Evolutionary conservation across 1,284 basidiomycete genomes (phyloP).

Genomic region (Melampsora americana): DNA sequence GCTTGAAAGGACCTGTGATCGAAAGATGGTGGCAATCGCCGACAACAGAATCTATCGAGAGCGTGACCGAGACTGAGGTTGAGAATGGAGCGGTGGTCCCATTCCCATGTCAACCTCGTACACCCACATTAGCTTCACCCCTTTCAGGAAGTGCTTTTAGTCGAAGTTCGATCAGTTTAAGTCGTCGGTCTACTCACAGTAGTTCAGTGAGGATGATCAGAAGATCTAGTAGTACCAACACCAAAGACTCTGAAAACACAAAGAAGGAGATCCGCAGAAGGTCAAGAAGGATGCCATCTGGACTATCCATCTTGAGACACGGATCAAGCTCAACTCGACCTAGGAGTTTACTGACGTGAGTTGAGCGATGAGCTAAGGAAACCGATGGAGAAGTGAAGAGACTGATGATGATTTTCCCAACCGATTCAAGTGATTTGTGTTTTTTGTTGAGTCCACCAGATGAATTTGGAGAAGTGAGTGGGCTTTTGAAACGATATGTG

Average conservation of each 20-base stretch:
- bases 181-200: slow-evolving; percentile 28
- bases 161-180: slow-evolving; percentile 28
- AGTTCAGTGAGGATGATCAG: slow-evolving; percentile 28
- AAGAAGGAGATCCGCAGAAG: slow-evolving; percentile 29
- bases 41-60: neutral
- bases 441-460: slow-evolving; percentile 42
- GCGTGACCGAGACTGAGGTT: neutral
- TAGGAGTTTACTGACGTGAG: slow-evolving; percentile 31
- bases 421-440: slow-evolving; percentile 21
- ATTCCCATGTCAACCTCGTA: slow-evolving; percentile 35
- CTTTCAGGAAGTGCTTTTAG: slow-evolving; percentile 24
- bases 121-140: slow-evolving; percentile 26
- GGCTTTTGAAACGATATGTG: slow-evolving; percentile 37
- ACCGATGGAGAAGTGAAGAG: no score
- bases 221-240: slow-evolving; percentile 29
- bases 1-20: slow-evolving; percentile 42
- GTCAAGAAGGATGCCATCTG: slow-evolving; percentile 43
- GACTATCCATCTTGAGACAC: slow-evolving; percentile 34
- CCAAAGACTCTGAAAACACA: slow-evolving; percentile 24
- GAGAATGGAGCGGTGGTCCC: neutral
- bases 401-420: neutral
- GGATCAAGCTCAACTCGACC: slow-evolving; percentile 23
- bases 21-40: slow-evolving; percentile 42
- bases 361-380: no score
- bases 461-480: slow-evolving; percentile 36